Evolutionary conservation across 768 basidiomycete species (phyloP).

Genomic region (Termitomyces titanicus): DNA sequence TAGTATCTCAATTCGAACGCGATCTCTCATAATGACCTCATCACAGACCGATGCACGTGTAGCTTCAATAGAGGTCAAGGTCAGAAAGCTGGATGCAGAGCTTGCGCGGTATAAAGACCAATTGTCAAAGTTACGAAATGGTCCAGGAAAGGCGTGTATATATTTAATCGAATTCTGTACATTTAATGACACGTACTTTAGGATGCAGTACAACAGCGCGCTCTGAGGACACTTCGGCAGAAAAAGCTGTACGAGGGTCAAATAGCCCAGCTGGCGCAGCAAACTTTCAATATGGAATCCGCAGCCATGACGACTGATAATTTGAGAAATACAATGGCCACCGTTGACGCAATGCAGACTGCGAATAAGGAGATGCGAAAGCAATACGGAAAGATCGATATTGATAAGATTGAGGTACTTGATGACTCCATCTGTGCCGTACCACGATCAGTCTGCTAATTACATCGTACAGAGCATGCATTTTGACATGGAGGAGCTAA

Average conservation of each 20-base stretch:
- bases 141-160: constrained; percentile 84
- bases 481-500: constrained; percentile 95
- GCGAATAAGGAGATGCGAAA: constrained; percentile 97
- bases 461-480: constrained; percentile 69
- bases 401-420: constrained; percentile 94
- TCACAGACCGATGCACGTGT: constrained; percentile 82
- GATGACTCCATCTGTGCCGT: constrained; percentile 16
- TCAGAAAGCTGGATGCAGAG: constrained; percentile 95
- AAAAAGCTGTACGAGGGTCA: constrained; percentile 96
- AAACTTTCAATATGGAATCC: constrained; percentile 98
- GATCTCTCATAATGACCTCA: constrained; percentile 8
- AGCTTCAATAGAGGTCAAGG: constrained; percentile 90
- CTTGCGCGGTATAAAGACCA: constrained; percentile 91
- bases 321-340: constrained; percentile 97
- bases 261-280: constrained; percentile 86
- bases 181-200: constrained; percentile 24
- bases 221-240: constrained; percentile 88
- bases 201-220: constrained; percentile 93
- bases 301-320: constrained; percentile 96
- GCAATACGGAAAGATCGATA: constrained; percentile 95
- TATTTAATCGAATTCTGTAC: neutral
- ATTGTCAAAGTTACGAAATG: constrained; percentile 89
- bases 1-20: constrained; percentile 23
- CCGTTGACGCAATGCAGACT: constrained; percentile 91
- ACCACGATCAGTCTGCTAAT: neutral